phyloP scores from a whole-genome alignment of 2,329 filamentous ascomycete genomes.

The Penicillium digitatum region DNA sequence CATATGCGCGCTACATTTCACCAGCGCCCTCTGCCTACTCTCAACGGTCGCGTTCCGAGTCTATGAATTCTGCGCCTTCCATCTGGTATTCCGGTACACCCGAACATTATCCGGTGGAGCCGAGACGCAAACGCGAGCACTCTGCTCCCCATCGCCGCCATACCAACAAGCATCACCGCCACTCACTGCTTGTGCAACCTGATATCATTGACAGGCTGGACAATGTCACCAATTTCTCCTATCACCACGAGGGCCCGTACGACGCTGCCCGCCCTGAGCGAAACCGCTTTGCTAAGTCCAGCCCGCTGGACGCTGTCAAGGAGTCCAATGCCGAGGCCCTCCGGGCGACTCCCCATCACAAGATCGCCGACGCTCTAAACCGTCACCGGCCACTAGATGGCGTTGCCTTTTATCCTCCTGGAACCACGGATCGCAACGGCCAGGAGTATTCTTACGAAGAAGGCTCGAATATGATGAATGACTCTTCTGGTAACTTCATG shows the following conservation, averaged over 20 bases:
- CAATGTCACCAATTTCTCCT: constrained; percentile 57
- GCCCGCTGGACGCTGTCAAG: constrained; percentile 73
- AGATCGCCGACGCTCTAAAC: constrained; percentile 67
- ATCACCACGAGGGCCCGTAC: constrained; percentile 88
- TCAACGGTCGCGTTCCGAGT: constrained; percentile 21
- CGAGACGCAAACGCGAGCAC: constrained; percentile 17
- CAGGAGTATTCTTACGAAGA: constrained; percentile 74
- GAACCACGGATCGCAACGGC: constrained; percentile 64
- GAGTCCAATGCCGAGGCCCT: constrained; percentile 72
- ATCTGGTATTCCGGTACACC: constrained; percentile 24
- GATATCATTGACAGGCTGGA: constrained; percentile 82
- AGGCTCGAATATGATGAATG: constrained; percentile 80
- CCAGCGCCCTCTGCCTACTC: constrained; percentile 18
- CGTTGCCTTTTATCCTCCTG: constrained; percentile 70
- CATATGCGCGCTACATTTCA: constrained; percentile 28
- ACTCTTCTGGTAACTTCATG: constrained; percentile 58
- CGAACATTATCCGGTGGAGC: constrained; percentile 28
- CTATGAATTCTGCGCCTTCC: constrained; percentile 20
- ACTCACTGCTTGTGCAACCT: constrained; percentile 50
- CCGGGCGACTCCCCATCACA: constrained; percentile 73
- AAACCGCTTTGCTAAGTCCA: constrained; percentile 60
- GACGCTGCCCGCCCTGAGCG: constrained; percentile 74
- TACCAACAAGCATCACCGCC: constrained; percentile 16
- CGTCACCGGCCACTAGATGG: constrained; percentile 78
- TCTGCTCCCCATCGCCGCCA: constrained; percentile 17